Percentiles rank a stretch among this genome's conserved stretches.
Conservation (phyloP, 169 alveolate species). For the Plasmodium chabaudi region DNA sequence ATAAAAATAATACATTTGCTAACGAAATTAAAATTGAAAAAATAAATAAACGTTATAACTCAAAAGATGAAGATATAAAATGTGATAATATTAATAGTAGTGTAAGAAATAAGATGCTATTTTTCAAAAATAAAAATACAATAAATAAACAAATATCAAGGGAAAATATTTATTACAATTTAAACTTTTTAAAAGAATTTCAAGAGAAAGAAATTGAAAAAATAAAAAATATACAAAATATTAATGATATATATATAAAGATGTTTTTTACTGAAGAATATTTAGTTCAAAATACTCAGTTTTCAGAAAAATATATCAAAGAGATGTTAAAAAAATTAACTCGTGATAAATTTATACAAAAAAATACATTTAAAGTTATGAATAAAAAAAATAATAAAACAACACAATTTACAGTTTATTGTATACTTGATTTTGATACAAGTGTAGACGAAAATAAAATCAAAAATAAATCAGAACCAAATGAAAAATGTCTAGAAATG, state of each 20-base stretch:
- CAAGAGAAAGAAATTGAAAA: slow-evolving; percentile 61
- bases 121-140: not conserved
- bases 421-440: slow-evolving; percentile 27
- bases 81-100: not conserved
- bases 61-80: not conserved
- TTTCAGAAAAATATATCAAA: slow-evolving; percentile 31
- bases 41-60: no score
- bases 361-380: slow-evolving; percentile 50
- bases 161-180: slow-evolving; percentile 51
- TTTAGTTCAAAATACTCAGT: slow-evolving; percentile 20
- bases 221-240: slow-evolving; percentile 4
- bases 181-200: slow-evolving; percentile 27
- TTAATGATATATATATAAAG: slow-evolving; percentile 42
- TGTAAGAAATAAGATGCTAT: no score
- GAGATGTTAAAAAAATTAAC: slow-evolving; percentile 54
- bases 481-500: no score
- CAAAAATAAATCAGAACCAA: not conserved
- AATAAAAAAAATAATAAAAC: slow-evolving; percentile 34
- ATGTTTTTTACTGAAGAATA: slow-evolving; percentile 61
- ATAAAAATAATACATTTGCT: no score
- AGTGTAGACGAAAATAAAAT: slow-evolving; percentile 8
- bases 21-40: no score
- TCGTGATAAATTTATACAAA: slow-evolving; percentile 22
- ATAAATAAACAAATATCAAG: slow-evolving; percentile 34
- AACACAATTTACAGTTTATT: slow-evolving; percentile 35